phyloP scores from a whole-genome alignment of 2,329 filamentous ascomycete genomes.

The Fusarium annulatum region DNA sequence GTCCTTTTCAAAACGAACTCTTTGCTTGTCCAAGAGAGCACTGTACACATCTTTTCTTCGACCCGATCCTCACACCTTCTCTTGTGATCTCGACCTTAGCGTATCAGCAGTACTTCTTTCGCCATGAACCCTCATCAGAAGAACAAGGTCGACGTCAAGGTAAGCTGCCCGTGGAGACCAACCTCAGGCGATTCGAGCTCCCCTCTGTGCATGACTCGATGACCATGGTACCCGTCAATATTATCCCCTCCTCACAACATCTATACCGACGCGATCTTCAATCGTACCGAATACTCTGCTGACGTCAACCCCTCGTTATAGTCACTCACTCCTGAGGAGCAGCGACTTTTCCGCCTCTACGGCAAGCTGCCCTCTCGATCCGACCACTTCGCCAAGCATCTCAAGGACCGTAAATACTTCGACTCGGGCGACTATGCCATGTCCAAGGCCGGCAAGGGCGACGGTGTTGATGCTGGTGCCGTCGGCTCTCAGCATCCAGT shows the following conservation, averaged over 20 bases:
- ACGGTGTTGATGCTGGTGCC: slow-evolving; percentile 90
- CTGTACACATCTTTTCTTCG: slow-evolving; percentile 4
- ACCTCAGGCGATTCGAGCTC: slow-evolving; percentile 28
- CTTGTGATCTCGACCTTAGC: background rate
- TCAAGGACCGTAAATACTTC: slow-evolving; percentile 99
- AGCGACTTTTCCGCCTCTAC: slow-evolving; percentile 95
- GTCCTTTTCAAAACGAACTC: slow-evolving; percentile 36
- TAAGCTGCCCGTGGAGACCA: slow-evolving; percentile 62
- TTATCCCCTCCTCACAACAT: background rate
- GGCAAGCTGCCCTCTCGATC: slow-evolving; percentile 97
- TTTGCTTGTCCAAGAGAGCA: slow-evolving; percentile 12
- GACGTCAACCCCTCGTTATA: slow-evolving; percentile 53
- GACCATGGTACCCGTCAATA: slow-evolving; percentile 1
- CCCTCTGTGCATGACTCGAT: slow-evolving; percentile 28
- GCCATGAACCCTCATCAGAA: slow-evolving; percentile 95
- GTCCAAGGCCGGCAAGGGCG: slow-evolving; percentile 96
- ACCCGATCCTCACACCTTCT: background rate
- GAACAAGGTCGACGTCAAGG: slow-evolving; percentile 97
- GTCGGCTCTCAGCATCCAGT: slow-evolving; percentile 95
- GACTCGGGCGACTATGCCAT: slow-evolving; percentile 96
- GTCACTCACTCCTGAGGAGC: slow-evolving; percentile 94
- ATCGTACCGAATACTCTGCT: slow-evolving; percentile 23
- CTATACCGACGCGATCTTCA: background rate
- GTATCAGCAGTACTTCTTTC: slow-evolving; percentile 37
- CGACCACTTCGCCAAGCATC: slow-evolving; percentile 96